These are phyloP conservation scores for Cryptomeria japonica DNA, from an alignment of 75 land plant species.

Conservation along the genomic window DNA sequence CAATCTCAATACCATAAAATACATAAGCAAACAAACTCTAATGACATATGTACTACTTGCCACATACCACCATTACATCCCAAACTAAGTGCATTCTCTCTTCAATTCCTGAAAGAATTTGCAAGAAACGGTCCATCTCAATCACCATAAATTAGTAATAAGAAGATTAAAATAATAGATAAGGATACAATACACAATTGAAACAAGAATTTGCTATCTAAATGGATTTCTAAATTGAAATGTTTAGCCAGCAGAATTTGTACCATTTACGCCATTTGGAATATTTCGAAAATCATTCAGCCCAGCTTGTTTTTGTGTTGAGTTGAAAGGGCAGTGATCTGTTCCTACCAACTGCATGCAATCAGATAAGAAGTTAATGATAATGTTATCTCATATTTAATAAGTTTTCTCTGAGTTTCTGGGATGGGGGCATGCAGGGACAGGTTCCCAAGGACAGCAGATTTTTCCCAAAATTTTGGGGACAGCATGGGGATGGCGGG, in stretches of 20 bases:
- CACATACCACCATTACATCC: constrained; percentile 95
- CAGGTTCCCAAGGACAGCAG: no score
- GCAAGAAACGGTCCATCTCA: background rate
- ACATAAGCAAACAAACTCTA: background rate
- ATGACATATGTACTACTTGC: background rate
- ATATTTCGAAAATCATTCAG: constrained; percentile 89
- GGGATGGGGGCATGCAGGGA: no score
- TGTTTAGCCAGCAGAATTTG: background rate
- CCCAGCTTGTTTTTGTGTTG: constrained; percentile 87
- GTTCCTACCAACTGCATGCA: constrained; percentile 87
- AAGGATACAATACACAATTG: background rate
- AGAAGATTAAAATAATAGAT: background rate
- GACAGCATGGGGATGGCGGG: no score
- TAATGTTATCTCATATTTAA: background rate
- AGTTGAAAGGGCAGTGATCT: constrained; percentile 92
- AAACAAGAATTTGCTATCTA: background rate
- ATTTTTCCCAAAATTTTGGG: no score
- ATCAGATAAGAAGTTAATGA: background rate
- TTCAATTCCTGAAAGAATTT: constrained; percentile 65
- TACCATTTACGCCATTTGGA: constrained; percentile 99
- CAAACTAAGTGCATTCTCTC: constrained; percentile 98
- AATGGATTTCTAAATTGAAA: constrained; percentile 3
- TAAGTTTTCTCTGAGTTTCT: background rate
- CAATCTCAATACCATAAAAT: background rate
- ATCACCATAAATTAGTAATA: background rate